These are phyloP conservation scores for Vanrija sp. DNA, from an alignment of 1,284 basidiomycete species.

Conservation along the genomic window DNA sequence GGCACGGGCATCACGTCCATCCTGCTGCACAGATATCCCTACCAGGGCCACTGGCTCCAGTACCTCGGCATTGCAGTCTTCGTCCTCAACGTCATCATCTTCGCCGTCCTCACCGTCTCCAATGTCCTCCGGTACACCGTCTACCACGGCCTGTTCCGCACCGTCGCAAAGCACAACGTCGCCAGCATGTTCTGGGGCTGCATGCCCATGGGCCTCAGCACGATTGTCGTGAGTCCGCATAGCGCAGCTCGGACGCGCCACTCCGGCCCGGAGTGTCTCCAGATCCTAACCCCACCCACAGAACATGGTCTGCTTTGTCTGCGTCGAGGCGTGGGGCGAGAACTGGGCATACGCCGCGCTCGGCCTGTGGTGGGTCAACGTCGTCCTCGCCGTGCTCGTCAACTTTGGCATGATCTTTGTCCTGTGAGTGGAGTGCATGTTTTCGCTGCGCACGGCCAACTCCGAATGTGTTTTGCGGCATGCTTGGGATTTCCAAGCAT, in stretches of 20 bases:
- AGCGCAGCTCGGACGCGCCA: background rate
- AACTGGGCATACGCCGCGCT: slow-evolving; percentile 61
- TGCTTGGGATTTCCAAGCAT: background rate
- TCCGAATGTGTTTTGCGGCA: background rate
- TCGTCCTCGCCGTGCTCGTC: slow-evolving; percentile 56
- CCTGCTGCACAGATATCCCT: slow-evolving; percentile 51
- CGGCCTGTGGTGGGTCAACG: slow-evolving; percentile 70
- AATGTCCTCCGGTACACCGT: slow-evolving; percentile 56
- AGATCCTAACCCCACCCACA: slow-evolving; percentile 13
- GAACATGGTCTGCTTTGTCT: slow-evolving; percentile 52
- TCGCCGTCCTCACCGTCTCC: slow-evolving; percentile 56
- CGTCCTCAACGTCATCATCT: slow-evolving; percentile 63
- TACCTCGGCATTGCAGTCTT: slow-evolving; percentile 55
- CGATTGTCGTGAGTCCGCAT: slow-evolving; percentile 53
- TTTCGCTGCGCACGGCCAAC: background rate
- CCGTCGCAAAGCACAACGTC: slow-evolving; percentile 59
- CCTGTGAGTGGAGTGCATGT: slow-evolving; percentile 38
- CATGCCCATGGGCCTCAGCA: slow-evolving; percentile 67
- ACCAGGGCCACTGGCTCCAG: slow-evolving; percentile 47
- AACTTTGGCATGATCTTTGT: slow-evolving; percentile 63
- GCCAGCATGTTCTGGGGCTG: slow-evolving; percentile 66
- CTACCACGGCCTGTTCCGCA: slow-evolving; percentile 58
- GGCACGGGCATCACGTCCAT: slow-evolving; percentile 52
- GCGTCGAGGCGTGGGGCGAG: slow-evolving; percentile 52
- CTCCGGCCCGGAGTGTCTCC: slow-evolving; percentile 11